phyloP scores from a whole-genome alignment of 352 stramenopile species.

The Elongisporangium prolatum region DNA sequence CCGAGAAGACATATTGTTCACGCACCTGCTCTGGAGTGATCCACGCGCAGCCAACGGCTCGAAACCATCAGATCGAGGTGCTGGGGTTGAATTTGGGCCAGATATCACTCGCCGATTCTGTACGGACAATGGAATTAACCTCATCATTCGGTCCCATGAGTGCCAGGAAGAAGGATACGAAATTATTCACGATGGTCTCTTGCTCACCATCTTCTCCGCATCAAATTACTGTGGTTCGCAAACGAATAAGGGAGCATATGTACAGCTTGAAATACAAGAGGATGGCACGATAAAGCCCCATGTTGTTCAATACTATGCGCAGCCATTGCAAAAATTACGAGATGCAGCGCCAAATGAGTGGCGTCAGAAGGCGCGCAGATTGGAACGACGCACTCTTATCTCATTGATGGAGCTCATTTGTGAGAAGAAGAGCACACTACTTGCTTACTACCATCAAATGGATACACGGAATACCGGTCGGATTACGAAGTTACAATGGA shows the following conservation, averaged over 20 bases:
- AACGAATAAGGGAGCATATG: conserved; percentile 87
- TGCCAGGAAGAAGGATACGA: conserved; percentile 90
- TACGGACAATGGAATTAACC: conserved; percentile 70
- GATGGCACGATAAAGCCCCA: conserved; percentile 84
- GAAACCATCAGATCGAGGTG: conserved; percentile 69
- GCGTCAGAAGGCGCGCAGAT: conserved; percentile 64
- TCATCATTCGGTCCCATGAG: conserved; percentile 94
- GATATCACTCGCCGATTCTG: conserved; percentile 92
- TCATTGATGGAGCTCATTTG: conserved; percentile 77
- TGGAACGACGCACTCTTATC: conserved; percentile 74
- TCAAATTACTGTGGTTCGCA: conserved; percentile 90
- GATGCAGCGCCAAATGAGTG: conserved; percentile 71
- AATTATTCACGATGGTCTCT: conserved; percentile 76
- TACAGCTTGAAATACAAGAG: conserved; percentile 58
- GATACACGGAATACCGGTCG: conserved; percentile 31
- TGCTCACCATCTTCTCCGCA: conserved; percentile 91
- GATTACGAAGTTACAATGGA: conserved; percentile 70
- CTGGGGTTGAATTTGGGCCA: conserved; percentile 90
- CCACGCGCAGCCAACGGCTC: conserved; percentile 64
- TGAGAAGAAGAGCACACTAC: conserved; percentile 63
- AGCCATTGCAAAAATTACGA: conserved; percentile 71
- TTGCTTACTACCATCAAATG: conserved; percentile 40
- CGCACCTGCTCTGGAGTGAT: conserved; percentile 91
- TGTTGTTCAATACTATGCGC: conserved; percentile 90
- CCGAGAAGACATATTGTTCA: conserved; percentile 87